Conservation (phyloP, 163 green algal genomes). For the Coccomyxa subellipsoidea region DNA sequence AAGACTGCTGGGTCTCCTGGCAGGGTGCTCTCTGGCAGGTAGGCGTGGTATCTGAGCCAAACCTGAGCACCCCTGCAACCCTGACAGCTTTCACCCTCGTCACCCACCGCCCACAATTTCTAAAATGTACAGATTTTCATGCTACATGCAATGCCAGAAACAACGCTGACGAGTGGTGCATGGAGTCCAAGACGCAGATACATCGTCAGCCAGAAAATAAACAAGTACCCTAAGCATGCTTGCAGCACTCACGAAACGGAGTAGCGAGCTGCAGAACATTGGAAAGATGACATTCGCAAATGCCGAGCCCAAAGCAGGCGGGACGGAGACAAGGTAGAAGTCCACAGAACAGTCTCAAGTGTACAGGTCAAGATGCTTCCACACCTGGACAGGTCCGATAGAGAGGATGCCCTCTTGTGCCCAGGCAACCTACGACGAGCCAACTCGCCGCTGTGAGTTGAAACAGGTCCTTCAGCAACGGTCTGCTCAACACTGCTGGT, state of each 20-base stretch:
- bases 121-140: background rate
- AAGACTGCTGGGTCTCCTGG: background rate
- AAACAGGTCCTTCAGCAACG: background rate
- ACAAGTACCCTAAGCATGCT: no score
- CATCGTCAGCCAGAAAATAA: no score
- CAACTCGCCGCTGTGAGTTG: background rate
- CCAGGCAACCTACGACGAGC: background rate
- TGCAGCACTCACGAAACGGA: background rate
- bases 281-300: background rate
- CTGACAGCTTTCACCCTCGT: background rate
- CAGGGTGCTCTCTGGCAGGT: background rate
- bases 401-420: conserved; percentile 1
- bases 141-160: no score
- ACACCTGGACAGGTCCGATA: background rate
- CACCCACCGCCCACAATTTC: background rate
- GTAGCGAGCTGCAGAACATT: background rate
- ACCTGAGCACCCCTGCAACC: background rate
- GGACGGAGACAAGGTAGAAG: background rate
- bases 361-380: background rate
- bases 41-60: background rate
- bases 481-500: background rate
- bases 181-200: no score
- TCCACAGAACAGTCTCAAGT: background rate
- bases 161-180: no score
- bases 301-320: background rate